Base-by-base conservation (phyloP, 305 asterid genomes). In the Rubia balearica region DNA sequence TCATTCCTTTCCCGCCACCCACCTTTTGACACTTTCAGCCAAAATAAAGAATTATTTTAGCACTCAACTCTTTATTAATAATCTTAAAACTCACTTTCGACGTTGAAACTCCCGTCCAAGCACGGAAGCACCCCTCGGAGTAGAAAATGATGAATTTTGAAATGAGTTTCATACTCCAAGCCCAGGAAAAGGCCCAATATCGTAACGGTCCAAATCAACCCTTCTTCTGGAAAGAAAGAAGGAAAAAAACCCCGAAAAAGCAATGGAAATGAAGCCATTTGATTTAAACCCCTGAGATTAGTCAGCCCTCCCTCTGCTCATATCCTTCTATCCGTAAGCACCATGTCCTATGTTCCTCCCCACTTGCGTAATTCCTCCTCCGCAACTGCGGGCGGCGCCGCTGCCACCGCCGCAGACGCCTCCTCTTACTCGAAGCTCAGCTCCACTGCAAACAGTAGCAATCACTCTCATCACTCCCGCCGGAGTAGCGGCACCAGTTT, bases 321-420 rank as follows among this genome's bases (percentile, higher is more conserved):
- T 79, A 74, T 83, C 86, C 68, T 83, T 75, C 61, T 53, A 69
- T 73, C 46, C 72, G 68, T 41, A 41, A 72, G 72, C 14, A 79
- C 89, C 74, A 90, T 90, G 96, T 88, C 97, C 82, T 90, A 90
- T 76, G 94, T 90, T 16, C 97, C 97, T 76, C 97, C 97, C 53
- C 97, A 90, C 85, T 90, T 90, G 73, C 82, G 97, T 76, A 85
- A 82, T 65, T 86, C 90, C 33, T 51, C 86, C 78, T 24, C 85
- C 78, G 73, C 81, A 70, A 60, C 85, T 70, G 43, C 86, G 74
- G 21, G 8, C 3, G 13, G 63, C 61, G 62, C 76, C 66, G 68
- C 87, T 73, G 51, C 41, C 36, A 76, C 81, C 41, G 81, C 81
- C 73, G 82, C 86, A 12, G 73, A 66, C 77, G 46, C 72, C 81